A percentile compares a stretch with the other conserved stretches of the same genome.
Evolutionary conservation across 805 yeast genomes (phyloP).

Genomic region (Zygoascus flipseniorum): DNA sequence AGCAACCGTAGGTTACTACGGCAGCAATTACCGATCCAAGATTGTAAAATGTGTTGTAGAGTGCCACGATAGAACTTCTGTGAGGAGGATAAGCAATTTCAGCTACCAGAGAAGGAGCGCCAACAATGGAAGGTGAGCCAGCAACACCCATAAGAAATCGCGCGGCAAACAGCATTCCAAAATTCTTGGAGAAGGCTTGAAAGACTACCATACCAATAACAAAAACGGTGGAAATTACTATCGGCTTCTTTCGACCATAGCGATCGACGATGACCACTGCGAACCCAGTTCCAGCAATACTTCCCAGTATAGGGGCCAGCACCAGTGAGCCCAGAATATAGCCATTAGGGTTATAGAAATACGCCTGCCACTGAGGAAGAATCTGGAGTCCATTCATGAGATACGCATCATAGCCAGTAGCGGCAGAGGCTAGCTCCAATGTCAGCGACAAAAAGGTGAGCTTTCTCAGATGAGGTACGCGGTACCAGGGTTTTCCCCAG

Average conservation of each 20-base stretch:
- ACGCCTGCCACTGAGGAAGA: slow-evolving; percentile 19
- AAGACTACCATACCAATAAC: slow-evolving; percentile 51
- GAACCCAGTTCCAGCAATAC: neutral
- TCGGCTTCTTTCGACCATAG: slow-evolving; percentile 54
- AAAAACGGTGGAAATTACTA: slow-evolving; percentile 45
- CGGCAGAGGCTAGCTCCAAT: slow-evolving; percentile 10
- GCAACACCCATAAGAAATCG: slow-evolving; percentile 65
- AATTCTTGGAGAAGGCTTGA: slow-evolving; percentile 33
- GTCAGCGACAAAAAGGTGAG: slow-evolving; percentile 12
- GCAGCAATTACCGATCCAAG: slow-evolving; percentile 47
- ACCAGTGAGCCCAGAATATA: slow-evolving; percentile 12
- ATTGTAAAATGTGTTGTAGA: slow-evolving; percentile 23
- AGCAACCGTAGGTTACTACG: slow-evolving; percentile 51
- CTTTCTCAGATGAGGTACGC: slow-evolving; percentile 8
- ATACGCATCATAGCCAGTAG: slow-evolving; percentile 15
- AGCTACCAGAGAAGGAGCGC: slow-evolving; percentile 1
- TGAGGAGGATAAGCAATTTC: slow-evolving; percentile 11
- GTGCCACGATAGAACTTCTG: slow-evolving; percentile 6
- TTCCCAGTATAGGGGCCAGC: neutral
- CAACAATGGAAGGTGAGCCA: slow-evolving; percentile 44
- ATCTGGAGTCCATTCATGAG: slow-evolving; percentile 17
- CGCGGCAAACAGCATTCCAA: slow-evolving; percentile 61
- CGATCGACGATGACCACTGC: slow-evolving; percentile 37
- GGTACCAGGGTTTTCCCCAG: slow-evolving; percentile 8
- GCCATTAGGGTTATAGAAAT: slow-evolving; percentile 14